Evolutionary conservation across 371 early-diverging fungal genomes (phyloP).

Genomic region (Mucor irregularis): DNA sequence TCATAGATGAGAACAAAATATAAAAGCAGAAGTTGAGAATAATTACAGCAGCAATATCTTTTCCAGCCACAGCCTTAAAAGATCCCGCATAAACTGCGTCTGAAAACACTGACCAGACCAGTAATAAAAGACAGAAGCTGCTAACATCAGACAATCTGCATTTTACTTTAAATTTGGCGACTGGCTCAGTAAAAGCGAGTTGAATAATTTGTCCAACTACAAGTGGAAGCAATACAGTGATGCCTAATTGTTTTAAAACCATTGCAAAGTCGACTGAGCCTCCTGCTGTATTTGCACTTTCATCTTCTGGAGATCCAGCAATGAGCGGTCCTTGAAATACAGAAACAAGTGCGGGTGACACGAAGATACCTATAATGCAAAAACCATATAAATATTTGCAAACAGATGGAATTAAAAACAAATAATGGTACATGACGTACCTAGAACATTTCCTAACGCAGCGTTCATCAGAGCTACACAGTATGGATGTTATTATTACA

Average conservation of each 20-base stretch:
- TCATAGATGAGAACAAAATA: constrained; percentile 44
- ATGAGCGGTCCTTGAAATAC: constrained; percentile 38
- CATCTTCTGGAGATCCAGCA: constrained; percentile 45
- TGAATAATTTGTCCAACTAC: constrained; percentile 67
- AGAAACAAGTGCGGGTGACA: constrained; percentile 59
- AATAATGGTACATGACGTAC: constrained; percentile 22
- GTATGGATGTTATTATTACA: constrained; percentile 28
- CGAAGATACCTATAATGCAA: constrained; percentile 57
- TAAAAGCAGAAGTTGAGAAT: constrained; percentile 55
- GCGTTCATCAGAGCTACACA: constrained; percentile 35
- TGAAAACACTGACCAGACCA: constrained; percentile 77
- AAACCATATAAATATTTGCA: neutral
- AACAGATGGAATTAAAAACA: neutral
- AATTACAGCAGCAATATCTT: constrained; percentile 59
- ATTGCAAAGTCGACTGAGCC: constrained; percentile 50
- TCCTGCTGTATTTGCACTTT: constrained; percentile 31
- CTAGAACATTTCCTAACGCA: constrained; percentile 69
- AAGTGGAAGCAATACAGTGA: constrained; percentile 66
- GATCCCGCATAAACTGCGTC: constrained; percentile 68
- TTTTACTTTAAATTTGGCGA: constrained; percentile 51
- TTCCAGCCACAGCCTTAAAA: constrained; percentile 50
- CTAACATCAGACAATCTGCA: constrained; percentile 62
- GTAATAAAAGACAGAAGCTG: constrained; percentile 57
- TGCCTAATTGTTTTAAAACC: constrained; percentile 60
- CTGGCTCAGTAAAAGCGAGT: constrained; percentile 50